Conservation (phyloP, 1,284 basidiomycete genomes). For the Ganoderma multipileum region DNA sequence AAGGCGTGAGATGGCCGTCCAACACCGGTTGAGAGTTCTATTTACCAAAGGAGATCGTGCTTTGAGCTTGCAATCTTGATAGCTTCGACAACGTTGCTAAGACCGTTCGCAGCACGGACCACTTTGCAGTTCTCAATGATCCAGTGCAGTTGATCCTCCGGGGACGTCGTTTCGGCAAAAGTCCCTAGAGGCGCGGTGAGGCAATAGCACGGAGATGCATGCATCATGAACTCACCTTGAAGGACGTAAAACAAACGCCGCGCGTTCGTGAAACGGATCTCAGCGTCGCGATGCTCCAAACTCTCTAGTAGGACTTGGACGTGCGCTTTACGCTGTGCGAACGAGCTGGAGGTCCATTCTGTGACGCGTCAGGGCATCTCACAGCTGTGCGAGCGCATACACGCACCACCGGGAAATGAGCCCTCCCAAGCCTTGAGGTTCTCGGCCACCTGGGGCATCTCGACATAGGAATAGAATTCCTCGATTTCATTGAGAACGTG, state of each 20-base stretch:
- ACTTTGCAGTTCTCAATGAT: slow-evolving; percentile 94
- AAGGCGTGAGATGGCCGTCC: slow-evolving; percentile 16
- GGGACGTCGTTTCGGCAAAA: slow-evolving; percentile 90
- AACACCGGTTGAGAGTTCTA: slow-evolving; percentile 7
- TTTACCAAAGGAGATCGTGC: slow-evolving; percentile 84
- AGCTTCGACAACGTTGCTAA: slow-evolving; percentile 85
- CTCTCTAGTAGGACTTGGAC: slow-evolving; percentile 84
- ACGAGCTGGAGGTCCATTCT: slow-evolving; percentile 83
- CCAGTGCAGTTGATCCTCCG: slow-evolving; percentile 95
- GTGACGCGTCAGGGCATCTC: slow-evolving; percentile 16
- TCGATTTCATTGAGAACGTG: slow-evolving; percentile 95
- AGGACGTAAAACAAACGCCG: slow-evolving; percentile 88
- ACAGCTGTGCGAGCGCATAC: slow-evolving; percentile 25
- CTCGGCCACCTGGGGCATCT: slow-evolving; percentile 91
- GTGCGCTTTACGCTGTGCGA: slow-evolving; percentile 71
- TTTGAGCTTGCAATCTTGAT: slow-evolving; percentile 91
- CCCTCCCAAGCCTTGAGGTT: slow-evolving; percentile 90
- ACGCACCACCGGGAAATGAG: slow-evolving; percentile 77
- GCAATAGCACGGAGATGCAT: not conserved
- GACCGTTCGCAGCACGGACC: slow-evolving; percentile 85
- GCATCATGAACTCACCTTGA: slow-evolving; percentile 67
- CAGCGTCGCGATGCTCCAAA: slow-evolving; percentile 85
- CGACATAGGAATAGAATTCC: slow-evolving; percentile 98
- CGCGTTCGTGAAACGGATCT: slow-evolving; percentile 87
- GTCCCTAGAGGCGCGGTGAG: slow-evolving; percentile 62